Percentiles rank a stretch among this genome's conserved stretches.
Evolutionary conservation across 495 filamentous ascomycete genomes (phyloP).

Genomic region (Penicillium paradoxum): DNA sequence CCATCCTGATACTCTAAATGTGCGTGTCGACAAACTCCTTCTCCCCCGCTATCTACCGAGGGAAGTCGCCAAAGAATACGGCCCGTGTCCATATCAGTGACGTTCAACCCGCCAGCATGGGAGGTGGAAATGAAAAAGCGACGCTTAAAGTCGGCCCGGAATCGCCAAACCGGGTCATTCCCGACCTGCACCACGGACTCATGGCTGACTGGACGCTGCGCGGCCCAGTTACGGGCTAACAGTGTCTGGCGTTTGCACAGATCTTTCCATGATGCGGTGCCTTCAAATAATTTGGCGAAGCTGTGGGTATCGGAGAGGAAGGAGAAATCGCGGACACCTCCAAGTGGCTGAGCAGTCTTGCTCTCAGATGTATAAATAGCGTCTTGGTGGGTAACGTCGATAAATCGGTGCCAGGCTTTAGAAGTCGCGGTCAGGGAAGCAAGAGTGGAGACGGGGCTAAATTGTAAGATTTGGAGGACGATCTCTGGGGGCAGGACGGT

Average conservation of each 20-base stretch:
- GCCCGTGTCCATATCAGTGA: conserved; percentile 38
- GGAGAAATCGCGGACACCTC: conserved; percentile 20
- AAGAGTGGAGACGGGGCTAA: conserved; percentile 28
- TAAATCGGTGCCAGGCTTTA: conserved; percentile 37
- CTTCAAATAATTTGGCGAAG: conserved; percentile 24
- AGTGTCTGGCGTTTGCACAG: conserved; percentile 35
- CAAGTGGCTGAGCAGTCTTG: conserved; percentile 20
- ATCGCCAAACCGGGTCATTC: conserved; percentile 39
- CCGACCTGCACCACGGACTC: conserved; percentile 35
- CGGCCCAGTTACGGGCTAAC: conserved; percentile 34
- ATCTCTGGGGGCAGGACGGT: conserved; percentile 34
- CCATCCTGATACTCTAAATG: conserved; percentile 43
- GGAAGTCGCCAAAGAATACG: conserved; percentile 34
- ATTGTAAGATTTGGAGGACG: conserved; percentile 34
- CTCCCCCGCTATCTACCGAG: conserved; percentile 26
- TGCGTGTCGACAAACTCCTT: conserved; percentile 32
- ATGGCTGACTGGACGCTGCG: conserved; percentile 20
- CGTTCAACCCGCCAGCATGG: conserved; percentile 35
- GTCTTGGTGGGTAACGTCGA: conserved; percentile 39
- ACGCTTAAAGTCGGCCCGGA: conserved; percentile 37
- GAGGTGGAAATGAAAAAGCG: conserved; percentile 37
- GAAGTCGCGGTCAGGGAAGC: conserved; percentile 32
- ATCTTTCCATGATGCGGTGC: conserved; percentile 32
- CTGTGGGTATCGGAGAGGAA: conserved; percentile 17
- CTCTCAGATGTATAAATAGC: conserved; percentile 34